These are phyloP conservation scores for Cutaneotrichosporon sp. DNA, from an alignment of 1,284 basidiomycete genomes.

Conservation along the genomic window DNA sequence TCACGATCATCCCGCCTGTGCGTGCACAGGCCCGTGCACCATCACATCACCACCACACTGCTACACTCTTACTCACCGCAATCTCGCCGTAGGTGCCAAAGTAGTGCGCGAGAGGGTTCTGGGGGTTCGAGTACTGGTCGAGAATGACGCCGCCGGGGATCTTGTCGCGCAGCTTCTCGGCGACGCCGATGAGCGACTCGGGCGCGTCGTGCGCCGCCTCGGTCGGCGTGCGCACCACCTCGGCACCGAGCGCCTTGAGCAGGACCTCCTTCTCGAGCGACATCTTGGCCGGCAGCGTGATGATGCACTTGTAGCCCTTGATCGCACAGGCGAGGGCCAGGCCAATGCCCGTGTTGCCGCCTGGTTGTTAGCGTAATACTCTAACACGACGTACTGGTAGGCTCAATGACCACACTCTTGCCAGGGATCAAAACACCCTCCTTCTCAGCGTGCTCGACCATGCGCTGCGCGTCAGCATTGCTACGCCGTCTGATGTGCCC, in stretches of 20 bases:
- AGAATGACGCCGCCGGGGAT: conserved; percentile 85
- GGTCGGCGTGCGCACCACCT: conserved; percentile 85
- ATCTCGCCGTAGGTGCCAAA: conserved; percentile 83
- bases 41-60: no score
- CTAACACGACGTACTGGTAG: conserved; percentile 45
- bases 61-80: conserved; percentile 52
- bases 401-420: conserved; percentile 87
- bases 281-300: conserved; percentile 97
- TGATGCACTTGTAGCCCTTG: conserved; percentile 58
- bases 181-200: conserved; percentile 85
- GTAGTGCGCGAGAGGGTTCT: conserved; percentile 89
- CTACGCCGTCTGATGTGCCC: no score
- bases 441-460: conserved; percentile 87
- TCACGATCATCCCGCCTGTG: no score
- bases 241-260: conserved; percentile 82
- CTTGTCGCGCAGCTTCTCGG: conserved; percentile 65
- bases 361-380: background rate
- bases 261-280: conserved; percentile 91
- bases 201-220: conserved; percentile 51
- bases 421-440: conserved; percentile 82
- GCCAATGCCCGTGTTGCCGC: conserved; percentile 64
- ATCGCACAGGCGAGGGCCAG: conserved; percentile 80
- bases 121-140: conserved; percentile 68
- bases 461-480: conserved; percentile 52
- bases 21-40: no score